Base-by-base conservation (phyloP, 1,284 basidiomycete genomes). In the Ceratobasidium sp. region DNA sequence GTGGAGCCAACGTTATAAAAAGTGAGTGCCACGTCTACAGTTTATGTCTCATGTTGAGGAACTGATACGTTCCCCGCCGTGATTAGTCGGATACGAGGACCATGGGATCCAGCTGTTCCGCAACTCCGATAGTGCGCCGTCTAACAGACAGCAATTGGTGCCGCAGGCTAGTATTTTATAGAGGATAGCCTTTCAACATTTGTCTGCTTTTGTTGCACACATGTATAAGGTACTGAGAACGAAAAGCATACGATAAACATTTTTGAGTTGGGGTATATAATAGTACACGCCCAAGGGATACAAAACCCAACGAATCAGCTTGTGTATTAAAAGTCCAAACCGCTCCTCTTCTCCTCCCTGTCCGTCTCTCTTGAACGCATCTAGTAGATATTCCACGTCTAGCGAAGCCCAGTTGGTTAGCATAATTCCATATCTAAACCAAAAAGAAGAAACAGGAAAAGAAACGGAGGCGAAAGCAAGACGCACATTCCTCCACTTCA, bases 1-100 rank as follows among this genome's bases (percentile, higher is more conserved):
- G 66, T 93, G 91, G 91, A 91, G 91, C 1, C 93, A 94, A 82
- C 87, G 86, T 79, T 92, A 88, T 82, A 94, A 94, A 83, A 94
- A 94, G 92, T 90, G 77, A 70, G 87, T 83, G 21, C 18, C 16
- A n/a, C 55, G 9, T 16, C n/a, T 35, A 72, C 55, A 72, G 11
- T 14, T 54, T 30, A 18, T 38, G 11, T 38, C 35, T 11, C 35
- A 38, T 35, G 41, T 76, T 72, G 49, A 74, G 84, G 81, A 78
- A 59, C 74, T 75, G 73, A 76, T 74, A 64, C 32, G 52, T 67
- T 73, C 74, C 74, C 76, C 35, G 11, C 11, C 35, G 35, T 11
- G 35, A 38, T 4, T 38, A 85, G 85, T 77, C 85, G 86, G 76
- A 82, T 85, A 59, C 80, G 84, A 70, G 84, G 85, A n/a, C 85